Conservation (phyloP, 345 rosid genomes). For the Acer yangbiense region DNA sequence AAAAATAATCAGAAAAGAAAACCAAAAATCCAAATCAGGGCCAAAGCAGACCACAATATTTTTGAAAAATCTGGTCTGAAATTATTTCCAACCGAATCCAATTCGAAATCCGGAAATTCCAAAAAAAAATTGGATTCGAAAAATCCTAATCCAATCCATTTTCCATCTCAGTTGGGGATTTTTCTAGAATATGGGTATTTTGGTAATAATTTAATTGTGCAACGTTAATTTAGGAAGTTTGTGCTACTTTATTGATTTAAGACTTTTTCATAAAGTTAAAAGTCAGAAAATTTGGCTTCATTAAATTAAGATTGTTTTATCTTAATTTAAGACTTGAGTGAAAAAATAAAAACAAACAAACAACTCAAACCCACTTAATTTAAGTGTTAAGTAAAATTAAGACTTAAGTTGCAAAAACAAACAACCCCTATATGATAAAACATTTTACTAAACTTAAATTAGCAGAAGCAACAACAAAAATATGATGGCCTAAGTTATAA, state of each 20-base stretch:
- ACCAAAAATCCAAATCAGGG: not conserved
- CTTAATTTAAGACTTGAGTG: not conserved
- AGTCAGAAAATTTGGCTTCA: too few species aligned
- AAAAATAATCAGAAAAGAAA: not conserved
- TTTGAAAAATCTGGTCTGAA: too few species aligned
- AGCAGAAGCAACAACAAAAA: not conserved
- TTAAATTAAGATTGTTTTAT: not conserved
- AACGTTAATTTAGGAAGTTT: not conserved
- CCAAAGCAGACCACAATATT: not conserved
- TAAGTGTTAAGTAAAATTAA: not conserved
- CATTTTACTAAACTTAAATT: not conserved
- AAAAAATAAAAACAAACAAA: not conserved
- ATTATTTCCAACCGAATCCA: too few species aligned
- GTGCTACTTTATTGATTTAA: not conserved
- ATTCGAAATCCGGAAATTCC: too few species aligned
- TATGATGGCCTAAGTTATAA: not conserved
- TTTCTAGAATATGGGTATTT: not conserved
- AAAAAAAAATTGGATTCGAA: not conserved
- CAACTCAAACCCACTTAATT: not conserved
- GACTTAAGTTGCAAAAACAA: not conserved
- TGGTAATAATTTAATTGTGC: not conserved
- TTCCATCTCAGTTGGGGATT: not conserved
- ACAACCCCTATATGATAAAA: not conserved
- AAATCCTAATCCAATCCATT: not conserved
- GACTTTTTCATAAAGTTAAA: not conserved